These are phyloP conservation scores for Sugiyamaella smithiae DNA, from an alignment of 805 yeast genomes.

Conservation along the genomic window DNA sequence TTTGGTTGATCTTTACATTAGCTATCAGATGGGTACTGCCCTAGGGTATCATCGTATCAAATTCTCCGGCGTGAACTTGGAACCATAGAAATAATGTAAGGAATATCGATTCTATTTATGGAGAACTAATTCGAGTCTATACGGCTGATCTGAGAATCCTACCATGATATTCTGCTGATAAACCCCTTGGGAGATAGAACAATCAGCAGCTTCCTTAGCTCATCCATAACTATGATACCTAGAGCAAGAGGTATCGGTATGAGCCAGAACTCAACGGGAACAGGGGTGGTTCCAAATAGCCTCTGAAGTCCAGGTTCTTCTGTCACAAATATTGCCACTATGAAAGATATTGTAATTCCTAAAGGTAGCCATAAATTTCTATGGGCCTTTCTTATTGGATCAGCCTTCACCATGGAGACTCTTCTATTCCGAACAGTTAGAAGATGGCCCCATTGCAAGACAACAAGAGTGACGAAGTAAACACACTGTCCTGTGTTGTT, in stretches of 20 bases:
- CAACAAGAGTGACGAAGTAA: conserved; percentile 47
- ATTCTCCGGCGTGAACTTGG: too few species aligned
- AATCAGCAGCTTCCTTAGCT: conserved; percentile 38
- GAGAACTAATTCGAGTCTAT: too few species aligned
- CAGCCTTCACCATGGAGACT: conserved; percentile 42
- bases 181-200: conserved; percentile 40
- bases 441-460: conserved; percentile 47
- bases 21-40: too few species aligned
- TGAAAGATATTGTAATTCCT: conserved; percentile 37
- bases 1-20: too few species aligned
- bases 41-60: too few species aligned
- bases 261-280: conserved; percentile 47
- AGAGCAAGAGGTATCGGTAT: conserved; percentile 46
- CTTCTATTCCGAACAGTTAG: conserved; percentile 43
- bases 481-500: conserved; percentile 41
- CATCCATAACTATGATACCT: conserved; percentile 42
- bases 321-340: conserved; percentile 42
- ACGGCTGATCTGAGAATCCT: too few species aligned
- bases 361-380: conserved; percentile 28
- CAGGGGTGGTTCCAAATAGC: conserved; percentile 38
- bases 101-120: too few species aligned
- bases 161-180: conserved; percentile 45
- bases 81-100: too few species aligned
- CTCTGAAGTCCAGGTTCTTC: conserved; percentile 42
- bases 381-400: conserved; percentile 38